Percentiles rank a stretch among this genome's conserved stretches.
Conservation (phyloP, 192 early-diverging fungal genomes). For the Coemansia brasiliensis region DNA sequence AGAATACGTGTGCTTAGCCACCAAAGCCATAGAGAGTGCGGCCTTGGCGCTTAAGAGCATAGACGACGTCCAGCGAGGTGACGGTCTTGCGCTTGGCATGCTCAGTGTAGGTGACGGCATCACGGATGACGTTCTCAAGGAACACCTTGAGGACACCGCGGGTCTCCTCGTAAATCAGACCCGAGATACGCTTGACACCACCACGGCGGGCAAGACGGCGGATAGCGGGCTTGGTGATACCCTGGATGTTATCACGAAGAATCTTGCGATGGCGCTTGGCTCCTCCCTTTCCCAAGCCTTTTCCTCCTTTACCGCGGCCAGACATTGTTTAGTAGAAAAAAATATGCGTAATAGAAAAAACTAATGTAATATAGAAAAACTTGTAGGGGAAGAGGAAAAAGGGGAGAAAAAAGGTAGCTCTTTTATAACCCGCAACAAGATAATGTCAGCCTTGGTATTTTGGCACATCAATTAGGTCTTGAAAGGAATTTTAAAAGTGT, state of each 20-base stretch:
- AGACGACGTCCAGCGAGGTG: constrained; percentile 99
- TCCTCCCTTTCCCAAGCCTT: constrained; percentile 98
- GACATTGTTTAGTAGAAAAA: constrained; percentile 66
- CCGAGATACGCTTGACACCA: constrained; percentile 99
- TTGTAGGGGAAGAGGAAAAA: not conserved
- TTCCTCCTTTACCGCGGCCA: constrained; percentile 99
- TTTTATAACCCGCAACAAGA: constrained; percentile 6
- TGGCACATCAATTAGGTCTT: not conserved
- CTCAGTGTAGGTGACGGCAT: constrained; percentile 98
- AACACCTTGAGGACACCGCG: constrained; percentile 96
- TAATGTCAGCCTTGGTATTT: too few species aligned
- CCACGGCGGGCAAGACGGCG: constrained; percentile 99
- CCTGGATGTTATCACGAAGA: constrained; percentile 94
- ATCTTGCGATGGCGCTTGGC: constrained; percentile 99
- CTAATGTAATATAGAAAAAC: not conserved
- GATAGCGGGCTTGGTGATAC: constrained; percentile 98
- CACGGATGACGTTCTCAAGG: constrained; percentile 98
- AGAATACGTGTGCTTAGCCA: constrained; percentile 57
- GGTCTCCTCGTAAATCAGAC: constrained; percentile 99
- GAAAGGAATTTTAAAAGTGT: not conserved
- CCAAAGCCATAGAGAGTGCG: constrained; percentile 90
- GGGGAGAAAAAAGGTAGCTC: not conserved
- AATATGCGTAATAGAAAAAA: constrained; percentile 11
- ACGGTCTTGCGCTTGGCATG: constrained; percentile 92
- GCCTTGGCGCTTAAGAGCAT: constrained; percentile 96